These are phyloP conservation scores for Rhytidiadelphus loreus DNA, from an alignment of 225 moss, liverwort and hornwort species.

Conservation along the genomic window DNA sequence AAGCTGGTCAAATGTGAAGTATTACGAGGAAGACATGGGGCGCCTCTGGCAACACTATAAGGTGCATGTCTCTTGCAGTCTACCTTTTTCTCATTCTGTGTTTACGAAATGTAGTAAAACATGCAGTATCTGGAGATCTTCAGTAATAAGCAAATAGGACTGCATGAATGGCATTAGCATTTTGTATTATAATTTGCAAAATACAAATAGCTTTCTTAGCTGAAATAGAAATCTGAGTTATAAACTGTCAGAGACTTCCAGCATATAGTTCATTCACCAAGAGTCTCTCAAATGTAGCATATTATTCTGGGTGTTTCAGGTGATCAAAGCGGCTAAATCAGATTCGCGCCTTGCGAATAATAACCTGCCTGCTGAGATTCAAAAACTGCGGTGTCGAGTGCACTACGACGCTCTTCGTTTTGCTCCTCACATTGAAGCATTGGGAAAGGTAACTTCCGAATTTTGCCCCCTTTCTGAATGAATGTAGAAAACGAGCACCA, in stretches of 20 bases:
- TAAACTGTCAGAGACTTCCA: not conserved
- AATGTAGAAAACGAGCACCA: not conserved
- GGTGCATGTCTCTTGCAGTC: constrained; percentile 13
- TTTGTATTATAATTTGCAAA: not conserved
- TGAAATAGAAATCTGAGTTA: not conserved
- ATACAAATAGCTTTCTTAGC: not conserved
- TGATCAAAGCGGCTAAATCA: constrained; percentile 74
- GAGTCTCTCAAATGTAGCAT: not conserved
- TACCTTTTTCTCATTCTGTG: not conserved
- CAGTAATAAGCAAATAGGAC: not conserved
- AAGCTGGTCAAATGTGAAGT: constrained; percentile 76
- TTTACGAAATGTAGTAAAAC: not conserved
- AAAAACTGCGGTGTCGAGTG: constrained; percentile 92
- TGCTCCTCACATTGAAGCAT: constrained; percentile 72
- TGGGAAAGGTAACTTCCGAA: constrained; percentile 53
- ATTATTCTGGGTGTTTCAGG: constrained; percentile 24
- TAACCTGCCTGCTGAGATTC: constrained; percentile 73
- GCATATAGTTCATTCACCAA: not conserved
- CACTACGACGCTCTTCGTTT: constrained; percentile 97
- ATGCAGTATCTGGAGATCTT: not conserved
- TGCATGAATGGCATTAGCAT: not conserved
- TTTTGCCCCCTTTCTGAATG: not conserved
- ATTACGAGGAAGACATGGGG: constrained; percentile 73
- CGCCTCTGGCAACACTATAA: constrained; percentile 62
- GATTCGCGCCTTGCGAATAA: constrained; percentile 94